Conservation (phyloP, 2,329 filamentous ascomycete genomes). For the Neoarthrinium moseri region DNA sequence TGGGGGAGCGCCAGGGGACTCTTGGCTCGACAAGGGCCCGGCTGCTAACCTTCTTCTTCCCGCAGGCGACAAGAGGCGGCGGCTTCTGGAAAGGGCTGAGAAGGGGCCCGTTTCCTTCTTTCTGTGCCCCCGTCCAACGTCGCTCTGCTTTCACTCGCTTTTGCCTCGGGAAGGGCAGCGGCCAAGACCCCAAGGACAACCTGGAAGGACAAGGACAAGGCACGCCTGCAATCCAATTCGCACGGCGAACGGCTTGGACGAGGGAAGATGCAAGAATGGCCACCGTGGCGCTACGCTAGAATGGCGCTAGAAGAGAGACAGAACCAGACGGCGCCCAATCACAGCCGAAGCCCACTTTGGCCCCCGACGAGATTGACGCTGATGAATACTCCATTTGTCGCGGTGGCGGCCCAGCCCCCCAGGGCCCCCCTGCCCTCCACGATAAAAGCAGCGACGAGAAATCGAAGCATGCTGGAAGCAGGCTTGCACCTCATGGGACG, state of each 20-base stretch:
- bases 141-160: not conserved
- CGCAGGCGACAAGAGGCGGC: conserved; percentile 2
- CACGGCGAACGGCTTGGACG: not conserved
- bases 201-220: not conserved
- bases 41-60: conserved; percentile 4
- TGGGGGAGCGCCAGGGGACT: too few relatives aligned
- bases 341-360: conserved; percentile 4
- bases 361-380: conserved; percentile 10
- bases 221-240: not conserved
- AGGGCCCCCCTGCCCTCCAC: not conserved
- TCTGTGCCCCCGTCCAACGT: not conserved
- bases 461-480: conserved; percentile 5
- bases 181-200: too few relatives aligned
- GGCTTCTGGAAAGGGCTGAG: conserved; percentile 9
- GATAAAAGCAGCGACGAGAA: conserved; percentile 12
- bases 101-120: too few relatives aligned
- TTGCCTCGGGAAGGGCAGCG: too few relatives aligned
- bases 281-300: conserved; percentile 31
- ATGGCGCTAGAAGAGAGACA: conserved; percentile 34
- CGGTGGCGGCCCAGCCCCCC: not conserved
- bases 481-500: not conserved
- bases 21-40: not conserved
- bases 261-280: conserved; percentile 7
- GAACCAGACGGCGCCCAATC: conserved; percentile 20
- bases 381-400: not conserved